These are phyloP conservation scores for Didymella lethalis DNA, from an alignment of 2,329 filamentous ascomycete species.

Conservation along the genomic window DNA sequence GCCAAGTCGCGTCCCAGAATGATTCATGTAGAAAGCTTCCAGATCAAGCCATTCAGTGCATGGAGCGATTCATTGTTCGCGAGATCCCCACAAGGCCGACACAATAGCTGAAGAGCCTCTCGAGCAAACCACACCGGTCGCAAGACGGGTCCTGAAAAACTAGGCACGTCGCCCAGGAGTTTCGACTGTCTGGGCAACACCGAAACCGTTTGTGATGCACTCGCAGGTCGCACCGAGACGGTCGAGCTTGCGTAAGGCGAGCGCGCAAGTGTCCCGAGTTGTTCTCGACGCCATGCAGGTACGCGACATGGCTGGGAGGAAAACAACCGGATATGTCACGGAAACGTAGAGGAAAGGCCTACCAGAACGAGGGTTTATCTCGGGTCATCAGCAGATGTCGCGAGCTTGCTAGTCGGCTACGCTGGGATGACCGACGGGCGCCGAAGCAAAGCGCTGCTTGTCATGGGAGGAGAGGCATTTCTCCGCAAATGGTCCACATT, in stretches of 20 bases:
- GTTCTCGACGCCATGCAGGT: constrained; percentile 23
- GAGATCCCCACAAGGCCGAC: constrained; percentile 26
- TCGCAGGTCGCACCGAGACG: constrained; percentile 7
- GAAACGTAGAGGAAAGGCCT: constrained; percentile 1
- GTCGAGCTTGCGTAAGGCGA: constrained; percentile 4
- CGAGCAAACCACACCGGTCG: constrained; percentile 11
- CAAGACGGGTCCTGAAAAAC: constrained; percentile 10
- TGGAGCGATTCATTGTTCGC: constrained; percentile 15
- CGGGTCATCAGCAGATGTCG: constrained; percentile 16
- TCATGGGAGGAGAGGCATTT: constrained; percentile 23
- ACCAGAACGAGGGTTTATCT: constrained; percentile 15
- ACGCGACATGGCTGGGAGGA: constrained; percentile 9
- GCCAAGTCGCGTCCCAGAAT: constrained; percentile 14
- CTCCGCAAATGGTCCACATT: constrained; percentile 20
- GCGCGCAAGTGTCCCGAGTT: constrained; percentile 9
- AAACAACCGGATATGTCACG: constrained; percentile 8
- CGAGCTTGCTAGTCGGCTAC: constrained; percentile 13
- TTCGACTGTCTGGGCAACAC: constrained; percentile 15
- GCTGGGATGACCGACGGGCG: constrained; percentile 14
- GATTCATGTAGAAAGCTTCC: constrained; percentile 22
- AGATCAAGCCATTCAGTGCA: constrained; percentile 22
- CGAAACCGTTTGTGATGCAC: constrained; percentile 21
- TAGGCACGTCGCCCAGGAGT: constrained; percentile 23
- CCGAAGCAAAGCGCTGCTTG: constrained; percentile 23
- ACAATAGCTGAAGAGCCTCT: constrained; percentile 16